Base-by-base conservation (phyloP, 1,284 basidiomycete genomes). In the Heimioporus punctisporus region DNA sequence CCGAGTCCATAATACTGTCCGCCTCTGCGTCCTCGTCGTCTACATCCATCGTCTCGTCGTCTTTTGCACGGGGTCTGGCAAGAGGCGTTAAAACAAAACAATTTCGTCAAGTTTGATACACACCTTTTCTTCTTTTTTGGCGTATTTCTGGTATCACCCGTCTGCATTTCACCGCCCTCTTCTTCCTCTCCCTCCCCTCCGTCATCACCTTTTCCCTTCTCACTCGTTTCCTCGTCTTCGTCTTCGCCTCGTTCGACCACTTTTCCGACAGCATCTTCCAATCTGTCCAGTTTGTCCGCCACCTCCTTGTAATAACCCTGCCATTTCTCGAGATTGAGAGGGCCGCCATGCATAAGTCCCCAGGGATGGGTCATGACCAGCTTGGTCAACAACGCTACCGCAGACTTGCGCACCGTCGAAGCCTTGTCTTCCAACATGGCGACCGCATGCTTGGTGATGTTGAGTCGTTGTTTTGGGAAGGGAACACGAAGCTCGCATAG, bases 281-380 rank as follows among this genome's bases (percentile, higher is more conserved):
- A 64, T 60, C 81, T 77, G 40, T 83, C 79, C 53, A 91, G 71
- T 60, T 93, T 83, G 26, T 82, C 79, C 48, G 82, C 82, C 37
- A 90, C 77, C 59, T 86, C 81, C 39, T 81, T 75, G 66, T 93
- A 94, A 46, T 88, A 76, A 49, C 79, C 78, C 67, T 92, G 81
- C 88, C 93, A 98, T 54, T 90, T 85, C 1, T 79, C 76, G 6
- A 86, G 74, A 46, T 86, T 84, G 48, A 99, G 76, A 45, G 86
- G 83, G 0, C 95, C 96, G 0, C 95, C 96, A 63, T 97, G 88
- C 71, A 92, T 82, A 11, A 85, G 66, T 0, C 90, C 91, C 68
- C 93, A 98, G 3, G 97, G 96, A 74, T 99, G 97, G 0, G 95
- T 98, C 56, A 84, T 65, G 42, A 99, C 77, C 25, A 99, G 77